Conservation (phyloP, 148 eudicot genomes). For the Mesembryanthemum crystallinum region DNA sequence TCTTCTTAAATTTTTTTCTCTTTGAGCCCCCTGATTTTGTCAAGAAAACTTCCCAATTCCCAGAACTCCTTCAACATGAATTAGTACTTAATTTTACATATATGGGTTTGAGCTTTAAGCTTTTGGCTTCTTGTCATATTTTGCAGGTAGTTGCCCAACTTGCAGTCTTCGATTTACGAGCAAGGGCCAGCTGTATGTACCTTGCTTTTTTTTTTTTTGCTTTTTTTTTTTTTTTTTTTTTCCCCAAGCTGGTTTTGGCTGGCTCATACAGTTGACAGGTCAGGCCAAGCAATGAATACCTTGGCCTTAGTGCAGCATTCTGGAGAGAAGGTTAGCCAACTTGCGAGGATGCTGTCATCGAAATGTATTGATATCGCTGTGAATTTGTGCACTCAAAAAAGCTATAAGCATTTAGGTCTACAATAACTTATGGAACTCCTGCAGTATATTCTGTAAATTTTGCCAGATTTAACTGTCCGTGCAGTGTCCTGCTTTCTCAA, state of each 20-base stretch:
- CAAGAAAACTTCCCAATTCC: neutral
- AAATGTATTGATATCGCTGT: constrained; percentile 19
- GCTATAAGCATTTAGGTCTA: constrained; percentile 2
- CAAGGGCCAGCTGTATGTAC: constrained; percentile 7
- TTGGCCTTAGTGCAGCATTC: constrained; percentile 8
- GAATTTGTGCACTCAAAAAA: constrained; percentile 14
- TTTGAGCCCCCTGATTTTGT: neutral
- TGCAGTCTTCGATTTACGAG: constrained; percentile 19
- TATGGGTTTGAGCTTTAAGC: neutral
- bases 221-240: neutral
- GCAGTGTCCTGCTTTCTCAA: neutral
- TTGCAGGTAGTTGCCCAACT: neutral
- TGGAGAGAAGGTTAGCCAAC: constrained; percentile 6
- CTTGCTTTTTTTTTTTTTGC: neutral
- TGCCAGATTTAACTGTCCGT: constrained; percentile 1
- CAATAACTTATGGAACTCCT: neutral
- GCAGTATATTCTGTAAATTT: constrained; percentile 13
- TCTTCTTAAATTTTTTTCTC: neutral
- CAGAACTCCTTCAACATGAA: neutral
- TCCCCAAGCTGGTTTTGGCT: neutral
- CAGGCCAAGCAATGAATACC: neutral
- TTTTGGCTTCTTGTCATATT: constrained; percentile 10
- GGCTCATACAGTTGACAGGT: constrained; percentile 17
- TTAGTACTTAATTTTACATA: neutral
- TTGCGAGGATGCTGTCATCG: constrained; percentile 5